Evolutionary conservation across 208 protist genomes (phyloP), one percentile per base, ranked within the genome.

Genomic region (Porcisia deanei): DNA sequence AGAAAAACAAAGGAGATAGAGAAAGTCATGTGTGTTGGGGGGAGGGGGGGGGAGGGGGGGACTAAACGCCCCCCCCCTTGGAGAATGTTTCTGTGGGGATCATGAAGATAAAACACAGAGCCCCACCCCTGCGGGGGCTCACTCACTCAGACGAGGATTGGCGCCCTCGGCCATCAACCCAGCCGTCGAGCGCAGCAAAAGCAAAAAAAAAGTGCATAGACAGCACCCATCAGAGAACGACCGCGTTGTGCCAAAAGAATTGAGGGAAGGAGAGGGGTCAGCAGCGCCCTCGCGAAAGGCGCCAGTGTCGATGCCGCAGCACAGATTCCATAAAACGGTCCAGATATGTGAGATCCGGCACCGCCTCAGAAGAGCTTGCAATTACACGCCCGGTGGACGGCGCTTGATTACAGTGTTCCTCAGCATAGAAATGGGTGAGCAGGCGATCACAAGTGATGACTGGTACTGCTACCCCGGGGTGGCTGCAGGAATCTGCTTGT

Each of bases 371-470:
- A 12, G 68, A 66, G n/a, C 20, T 34, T 10, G 1, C 45, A 59
- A 37, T 18, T 3, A 22, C 41, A 7, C n/a, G n/a, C 34, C 55
- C 8, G 30, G 57, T 22, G 20, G 47, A 34, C 18, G 43, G 55
- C 34, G 37, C 18, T 34, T 22, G n/a, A 22, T 8, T 8, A 4
- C 3, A 9, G 41, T n/a, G n/a, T 2, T 76, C 65, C 45, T 61
- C 71, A 0, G 65, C 53, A 22, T 69, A 54, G 49, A 76, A 81
- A 18, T 68, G 30, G 10, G 20, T 57, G 18, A 81, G 71, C 37
- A 81, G 65, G 34, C 77, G 54, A 61, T 81, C 77, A 43, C 71
- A 76, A 3, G 77, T 81, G 57, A 81, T 67, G 41, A 76, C 63
- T 10, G 76, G 71, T 8, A 25, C 53, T 39, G 37, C 30, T 72